Conservation (phyloP, 1,139 yeast species). For the Candida smagusa region DNA sequence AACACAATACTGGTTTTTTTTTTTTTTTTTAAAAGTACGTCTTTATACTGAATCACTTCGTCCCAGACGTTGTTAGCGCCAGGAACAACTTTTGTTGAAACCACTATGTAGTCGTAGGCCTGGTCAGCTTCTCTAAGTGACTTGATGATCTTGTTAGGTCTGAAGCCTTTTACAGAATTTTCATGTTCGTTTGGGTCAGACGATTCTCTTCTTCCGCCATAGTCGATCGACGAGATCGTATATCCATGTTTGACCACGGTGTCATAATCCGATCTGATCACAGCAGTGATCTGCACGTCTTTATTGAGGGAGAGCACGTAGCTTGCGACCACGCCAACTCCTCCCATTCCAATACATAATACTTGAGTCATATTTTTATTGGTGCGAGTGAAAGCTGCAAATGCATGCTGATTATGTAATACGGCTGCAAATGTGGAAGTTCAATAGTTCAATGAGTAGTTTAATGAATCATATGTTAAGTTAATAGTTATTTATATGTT, state of each 20-base stretch:
- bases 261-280: constrained; percentile 32
- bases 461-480: too few relatives aligned
- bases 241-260: constrained; percentile 25
- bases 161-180: constrained; percentile 18
- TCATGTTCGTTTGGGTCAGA: constrained; percentile 15
- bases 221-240: constrained; percentile 25
- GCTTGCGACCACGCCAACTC: constrained; percentile 72
- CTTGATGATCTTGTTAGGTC: constrained; percentile 24
- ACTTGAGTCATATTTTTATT: constrained; percentile 26
- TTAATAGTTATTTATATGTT: too few relatives aligned
- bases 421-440: too few relatives aligned
- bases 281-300: constrained; percentile 32
- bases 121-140: constrained; percentile 20
- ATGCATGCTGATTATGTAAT: too few relatives aligned
- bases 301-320: constrained; percentile 47
- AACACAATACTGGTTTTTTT: constrained; percentile 51
- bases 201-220: constrained; percentile 19
- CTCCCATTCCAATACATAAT: constrained; percentile 66
- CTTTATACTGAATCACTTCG: constrained; percentile 13
- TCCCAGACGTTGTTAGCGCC: constrained; percentile 21
- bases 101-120: constrained; percentile 32
- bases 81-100: constrained; percentile 34
- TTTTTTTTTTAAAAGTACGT: constrained; percentile 8
- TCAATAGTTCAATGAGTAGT: too few relatives aligned
- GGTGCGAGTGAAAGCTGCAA: too few relatives aligned